These are phyloP conservation scores for Macrotyloma uniflorum DNA, from an alignment of 306 rosid genomes.

Conservation along the genomic window DNA sequence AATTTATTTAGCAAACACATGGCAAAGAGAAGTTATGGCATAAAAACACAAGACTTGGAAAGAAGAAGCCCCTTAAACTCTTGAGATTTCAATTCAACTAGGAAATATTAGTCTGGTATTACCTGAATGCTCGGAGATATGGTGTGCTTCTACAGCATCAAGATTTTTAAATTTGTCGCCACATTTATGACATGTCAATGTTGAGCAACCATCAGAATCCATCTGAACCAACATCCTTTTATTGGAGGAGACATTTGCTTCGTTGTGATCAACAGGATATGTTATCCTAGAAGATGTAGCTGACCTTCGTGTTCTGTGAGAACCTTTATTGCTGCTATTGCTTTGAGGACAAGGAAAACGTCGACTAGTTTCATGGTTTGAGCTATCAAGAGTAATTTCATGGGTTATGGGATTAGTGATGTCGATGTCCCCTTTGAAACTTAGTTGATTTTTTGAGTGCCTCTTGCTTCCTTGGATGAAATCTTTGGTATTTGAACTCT, in stretches of 20 bases:
- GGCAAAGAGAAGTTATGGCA: not conserved
- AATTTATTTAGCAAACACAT: not conserved
- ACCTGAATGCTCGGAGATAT: conserved; percentile 57
- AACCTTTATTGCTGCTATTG: conserved; percentile 11
- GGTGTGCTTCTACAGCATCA: conserved; percentile 48
- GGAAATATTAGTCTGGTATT: conserved; percentile 15
- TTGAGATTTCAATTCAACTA: not conserved
- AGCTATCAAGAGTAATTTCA: conserved; percentile 32
- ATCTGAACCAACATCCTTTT: conserved; percentile 27
- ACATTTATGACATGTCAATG: conserved; percentile 45
- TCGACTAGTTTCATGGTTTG: conserved; percentile 3
- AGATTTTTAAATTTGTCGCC: conserved; percentile 39
- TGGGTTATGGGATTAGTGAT: conserved; percentile 35
- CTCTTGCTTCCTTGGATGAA: conserved; percentile 46
- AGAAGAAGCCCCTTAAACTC: conserved; percentile 5
- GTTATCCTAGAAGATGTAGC: conserved; percentile 12
- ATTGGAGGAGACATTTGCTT: conserved; percentile 23
- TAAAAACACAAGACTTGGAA: not conserved
- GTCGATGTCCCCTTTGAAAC: conserved; percentile 31
- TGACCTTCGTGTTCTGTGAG: conserved; percentile 24
- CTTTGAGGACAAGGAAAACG: conserved; percentile 35
- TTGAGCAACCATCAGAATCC: conserved; percentile 28
- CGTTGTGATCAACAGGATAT: conserved; percentile 30
- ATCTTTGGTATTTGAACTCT: conserved; percentile 36
- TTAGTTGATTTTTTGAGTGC: conserved; percentile 36